Base-by-base conservation (phyloP, 805 yeast species). In the Pichia manshurica region DNA sequence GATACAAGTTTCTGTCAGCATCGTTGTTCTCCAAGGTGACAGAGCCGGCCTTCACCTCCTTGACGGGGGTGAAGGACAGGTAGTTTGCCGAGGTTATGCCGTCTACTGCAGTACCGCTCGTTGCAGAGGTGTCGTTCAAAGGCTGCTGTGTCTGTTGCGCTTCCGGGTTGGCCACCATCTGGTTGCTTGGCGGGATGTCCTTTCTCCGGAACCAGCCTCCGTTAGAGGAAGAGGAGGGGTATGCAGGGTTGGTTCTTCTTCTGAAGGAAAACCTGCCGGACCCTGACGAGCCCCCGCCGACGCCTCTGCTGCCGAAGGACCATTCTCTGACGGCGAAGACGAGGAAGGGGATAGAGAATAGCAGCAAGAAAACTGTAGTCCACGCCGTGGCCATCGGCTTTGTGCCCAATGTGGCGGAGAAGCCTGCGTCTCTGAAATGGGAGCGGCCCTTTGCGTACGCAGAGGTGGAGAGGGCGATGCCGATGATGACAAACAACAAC, bases 311-410 rank as follows among this genome's bases (percentile, higher is more conserved):
- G 34, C 37, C 10, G 10, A 12, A 4, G 15, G 23, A 36, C 19
- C n/a, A 23, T 12, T 43, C 22, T 3, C 23, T 13, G 9, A 19
- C 9, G 13, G 51, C 41, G 29, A 39, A 21, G 10, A 32, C 34
- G 28, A 54, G 15, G 12, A 49, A 49, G 12, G 46, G 44, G 7
- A 56, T 31, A 9, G 32, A 38, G 49, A 46, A 54, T 49, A 57
- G 19, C 25, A 50, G 32, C 16, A 49, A 49, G 23, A 53, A 60
- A 9, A 72, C 72, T 5, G 76, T 62, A 4, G 81, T 63, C 95
- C 95, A 86, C 33, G 79, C 65, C 50, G 82, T 75, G 13, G 79
- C 87, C 61, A 84, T 70, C 62, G 73, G 67, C 37, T 70, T 71
- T 8, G 66, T 60, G 13, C 83, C 82, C 36, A 81, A 36, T 3